Percentiles rank a stretch among this genome's conserved stretches.
These are phyloP conservation scores for Penicillium vulpinum DNA, from an alignment of 2,329 filamentous ascomycete species.

Conservation along the genomic window DNA sequence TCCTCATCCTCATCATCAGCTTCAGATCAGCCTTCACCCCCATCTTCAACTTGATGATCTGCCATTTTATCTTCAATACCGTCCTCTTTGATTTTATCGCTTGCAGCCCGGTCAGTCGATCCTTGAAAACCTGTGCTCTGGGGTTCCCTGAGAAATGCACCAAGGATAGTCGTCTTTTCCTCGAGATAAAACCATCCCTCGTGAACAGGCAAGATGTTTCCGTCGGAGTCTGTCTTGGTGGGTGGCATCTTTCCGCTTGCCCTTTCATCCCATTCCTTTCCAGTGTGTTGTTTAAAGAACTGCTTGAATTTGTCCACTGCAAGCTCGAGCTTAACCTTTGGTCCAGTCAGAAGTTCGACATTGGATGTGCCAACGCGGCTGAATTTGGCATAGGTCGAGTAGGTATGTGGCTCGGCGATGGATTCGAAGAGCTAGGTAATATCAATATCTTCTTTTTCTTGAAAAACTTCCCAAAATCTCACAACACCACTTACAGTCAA, in stretches of 20 bases:
- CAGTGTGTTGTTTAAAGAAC: slow-evolving; percentile 61
- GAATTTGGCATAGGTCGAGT: slow-evolving; percentile 59
- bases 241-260: slow-evolving; percentile 16
- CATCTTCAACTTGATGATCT: not conserved
- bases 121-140: not conserved
- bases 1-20: not conserved
- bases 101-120: not conserved
- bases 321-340: slow-evolving; percentile 31
- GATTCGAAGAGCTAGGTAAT: slow-evolving; percentile 66
- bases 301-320: slow-evolving; percentile 55
- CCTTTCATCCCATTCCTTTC: slow-evolving; percentile 59
- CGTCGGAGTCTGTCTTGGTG: slow-evolving; percentile 26
- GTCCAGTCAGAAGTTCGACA: slow-evolving; percentile 35
- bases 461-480: not conserved
- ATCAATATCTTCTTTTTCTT: slow-evolving; percentile 9
- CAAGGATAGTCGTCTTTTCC: slow-evolving; percentile 21
- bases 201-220: slow-evolving; percentile 24
- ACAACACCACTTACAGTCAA: slow-evolving; percentile 55
- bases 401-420: slow-evolving; percentile 58
- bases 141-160: slow-evolving; percentile 20
- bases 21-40: not conserved
- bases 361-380: slow-evolving; percentile 32
- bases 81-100: not conserved
- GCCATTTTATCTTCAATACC: not conserved
- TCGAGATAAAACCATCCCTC: slow-evolving; percentile 37